Conservation (phyloP, 352 stramenopile genomes). For the Phytopythium helicoides region DNA sequence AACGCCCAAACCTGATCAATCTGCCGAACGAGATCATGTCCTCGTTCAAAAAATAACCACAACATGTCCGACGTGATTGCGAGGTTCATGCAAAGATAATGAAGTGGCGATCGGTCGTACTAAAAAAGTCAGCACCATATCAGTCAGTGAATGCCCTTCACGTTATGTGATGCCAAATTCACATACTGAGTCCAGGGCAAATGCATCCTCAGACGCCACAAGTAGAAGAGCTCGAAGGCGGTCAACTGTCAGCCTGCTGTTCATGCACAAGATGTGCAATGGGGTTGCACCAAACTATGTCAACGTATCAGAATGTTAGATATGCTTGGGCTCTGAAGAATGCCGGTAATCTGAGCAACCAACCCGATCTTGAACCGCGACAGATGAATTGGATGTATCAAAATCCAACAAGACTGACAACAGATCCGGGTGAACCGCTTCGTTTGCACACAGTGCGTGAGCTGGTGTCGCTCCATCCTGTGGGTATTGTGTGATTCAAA, state of each 20-base stretch:
- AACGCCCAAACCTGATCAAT: constrained; percentile 36
- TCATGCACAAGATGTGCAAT: constrained; percentile 68
- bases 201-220: constrained; percentile 36
- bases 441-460: constrained; percentile 52
- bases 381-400: constrained; percentile 28
- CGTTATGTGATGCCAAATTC: no score
- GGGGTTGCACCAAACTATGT: constrained; percentile 51
- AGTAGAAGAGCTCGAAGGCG: constrained; percentile 40
- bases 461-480: constrained; percentile 44
- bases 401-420: constrained; percentile 35
- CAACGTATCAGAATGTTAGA: neutral
- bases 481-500: no score
- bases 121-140: constrained; percentile 11
- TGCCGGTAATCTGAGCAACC: neutral
- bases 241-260: constrained; percentile 35
- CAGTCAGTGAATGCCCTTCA: no score
- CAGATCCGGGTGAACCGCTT: constrained; percentile 34
- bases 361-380: constrained; percentile 14
- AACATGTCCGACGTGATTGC: constrained; percentile 51
- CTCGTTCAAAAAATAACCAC: constrained; percentile 73
- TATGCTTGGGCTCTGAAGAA: neutral
- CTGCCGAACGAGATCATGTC: constrained; percentile 45
- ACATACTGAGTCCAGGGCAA: constrained; percentile 48
- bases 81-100: constrained; percentile 71
- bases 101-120: constrained; percentile 57